Conservation (phyloP, 2,329 filamentous ascomycete genomes). For the Talaromyces sp. region DNA sequence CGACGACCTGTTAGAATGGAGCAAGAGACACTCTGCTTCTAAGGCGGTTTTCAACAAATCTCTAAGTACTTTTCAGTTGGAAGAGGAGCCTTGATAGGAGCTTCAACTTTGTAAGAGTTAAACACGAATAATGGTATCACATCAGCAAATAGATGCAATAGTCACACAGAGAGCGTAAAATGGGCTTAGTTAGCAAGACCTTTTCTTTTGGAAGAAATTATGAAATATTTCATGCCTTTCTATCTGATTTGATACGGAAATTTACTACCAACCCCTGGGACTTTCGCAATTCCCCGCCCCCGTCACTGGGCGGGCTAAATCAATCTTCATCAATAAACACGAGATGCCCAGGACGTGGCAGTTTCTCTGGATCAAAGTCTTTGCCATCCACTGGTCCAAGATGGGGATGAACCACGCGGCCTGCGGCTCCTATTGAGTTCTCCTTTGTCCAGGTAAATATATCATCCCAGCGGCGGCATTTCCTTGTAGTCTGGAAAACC, state of each 20-base stretch:
- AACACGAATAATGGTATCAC: no score
- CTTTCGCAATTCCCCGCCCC: no score
- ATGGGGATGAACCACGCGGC: neutral
- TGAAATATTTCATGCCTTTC: neutral
- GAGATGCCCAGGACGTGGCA: neutral
- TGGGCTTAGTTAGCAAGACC: no score
- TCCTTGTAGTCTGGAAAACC: neutral
- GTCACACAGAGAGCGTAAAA: neutral
- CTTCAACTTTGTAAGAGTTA: neutral
- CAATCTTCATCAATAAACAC: neutral
- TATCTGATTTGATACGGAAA: neutral
- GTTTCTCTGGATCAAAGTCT: neutral
- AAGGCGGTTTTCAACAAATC: neutral
- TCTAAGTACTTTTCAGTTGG: neutral
- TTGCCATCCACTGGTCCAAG: neutral
- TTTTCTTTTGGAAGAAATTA: no score
- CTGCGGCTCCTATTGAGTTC: neutral
- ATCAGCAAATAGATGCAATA: neutral
- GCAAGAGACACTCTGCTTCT: neutral
- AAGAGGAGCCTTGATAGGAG: neutral
- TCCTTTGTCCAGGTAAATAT: neutral
- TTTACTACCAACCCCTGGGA: neutral
- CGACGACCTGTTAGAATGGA: neutral
- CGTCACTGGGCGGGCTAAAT: neutral
- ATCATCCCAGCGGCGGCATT: neutral